These are phyloP conservation scores for Lichtheimia corymbifera DNA, from an alignment of 371 early-diverging fungal species.

Conservation along the genomic window DNA sequence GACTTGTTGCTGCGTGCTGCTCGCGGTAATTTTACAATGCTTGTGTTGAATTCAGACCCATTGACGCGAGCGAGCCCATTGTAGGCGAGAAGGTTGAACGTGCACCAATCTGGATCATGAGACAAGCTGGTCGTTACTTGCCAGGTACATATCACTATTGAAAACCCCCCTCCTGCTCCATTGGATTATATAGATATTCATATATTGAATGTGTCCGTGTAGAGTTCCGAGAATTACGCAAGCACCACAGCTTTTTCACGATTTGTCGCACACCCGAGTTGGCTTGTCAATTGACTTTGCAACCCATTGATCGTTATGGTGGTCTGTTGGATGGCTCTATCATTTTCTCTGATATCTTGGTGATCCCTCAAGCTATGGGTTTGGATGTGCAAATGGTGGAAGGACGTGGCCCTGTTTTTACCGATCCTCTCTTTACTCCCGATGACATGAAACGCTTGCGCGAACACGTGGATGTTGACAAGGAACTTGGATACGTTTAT, in stretches of 20 bases:
- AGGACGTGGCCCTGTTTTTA: constrained; percentile 91
- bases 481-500: constrained; percentile 89
- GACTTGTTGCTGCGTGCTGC: constrained; percentile 89
- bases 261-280: constrained; percentile 92
- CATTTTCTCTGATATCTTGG: constrained; percentile 97
- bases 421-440: constrained; percentile 78
- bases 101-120: constrained; percentile 97
- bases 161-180: background rate
- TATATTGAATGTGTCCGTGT: background rate
- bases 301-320: constrained; percentile 93
- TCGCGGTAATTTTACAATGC: constrained; percentile 51
- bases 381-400: constrained; percentile 92
- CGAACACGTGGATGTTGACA: constrained; percentile 68
- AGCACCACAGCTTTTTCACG: constrained; percentile 90
- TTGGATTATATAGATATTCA: background rate
- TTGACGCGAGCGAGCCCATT: background rate
- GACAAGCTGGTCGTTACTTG: constrained; percentile 97
- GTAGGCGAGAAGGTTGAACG: constrained; percentile 83
- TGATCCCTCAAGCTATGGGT: constrained; percentile 97
- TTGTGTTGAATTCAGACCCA: too few species aligned
- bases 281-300: constrained; percentile 93
- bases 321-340: constrained; percentile 94
- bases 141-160: constrained; percentile 65
- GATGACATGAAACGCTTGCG: constrained; percentile 70
- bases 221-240: constrained; percentile 90